These are phyloP conservation scores for Vanderwaltozyma yarrowii DNA, from an alignment of 805 yeast genomes.

Conservation along the genomic window DNA sequence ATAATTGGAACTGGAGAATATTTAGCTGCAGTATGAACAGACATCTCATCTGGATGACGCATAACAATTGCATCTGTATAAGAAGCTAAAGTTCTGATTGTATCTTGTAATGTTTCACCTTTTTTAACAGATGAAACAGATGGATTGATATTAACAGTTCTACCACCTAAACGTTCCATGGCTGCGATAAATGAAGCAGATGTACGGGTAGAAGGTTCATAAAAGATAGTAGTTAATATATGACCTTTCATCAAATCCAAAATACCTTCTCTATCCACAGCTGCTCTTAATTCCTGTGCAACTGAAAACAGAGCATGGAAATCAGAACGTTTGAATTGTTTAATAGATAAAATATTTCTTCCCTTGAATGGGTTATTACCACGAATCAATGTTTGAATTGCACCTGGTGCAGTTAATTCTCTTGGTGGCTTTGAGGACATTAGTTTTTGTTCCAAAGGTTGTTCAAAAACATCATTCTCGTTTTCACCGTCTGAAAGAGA, in stretches of 20 bases:
- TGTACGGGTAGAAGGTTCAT: slow-evolving; percentile 97
- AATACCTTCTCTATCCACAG: slow-evolving; percentile 94
- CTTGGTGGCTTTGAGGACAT: slow-evolving; percentile 67
- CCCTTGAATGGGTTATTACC: slow-evolving; percentile 83
- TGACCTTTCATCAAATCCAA: slow-evolving; percentile 85
- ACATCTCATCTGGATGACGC: slow-evolving; percentile 90
- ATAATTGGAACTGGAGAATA: slow-evolving; percentile 95
- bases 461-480: slow-evolving; percentile 45
- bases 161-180: slow-evolving; percentile 98
- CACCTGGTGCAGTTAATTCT: slow-evolving; percentile 67
- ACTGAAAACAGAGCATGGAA: slow-evolving; percentile 89
- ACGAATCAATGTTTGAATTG: slow-evolving; percentile 67
- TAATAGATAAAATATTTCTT: slow-evolving; percentile 78
- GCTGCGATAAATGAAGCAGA: slow-evolving; percentile 97
- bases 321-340: slow-evolving; percentile 77
- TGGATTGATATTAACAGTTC: slow-evolving; percentile 81
- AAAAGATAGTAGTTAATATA: slow-evolving; percentile 87
- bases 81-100: slow-evolving; percentile 87
- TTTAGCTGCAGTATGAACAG: slow-evolving; percentile 90
- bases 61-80: slow-evolving; percentile 94
- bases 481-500: slow-evolving; percentile 30
- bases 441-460: slow-evolving; percentile 37
- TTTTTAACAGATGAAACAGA: slow-evolving; percentile 90
- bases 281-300: slow-evolving; percentile 95
- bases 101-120: slow-evolving; percentile 97